phyloP scores from a whole-genome alignment of 1,284 basidiomycete genomes.

The Ganoderma boninense region DNA sequence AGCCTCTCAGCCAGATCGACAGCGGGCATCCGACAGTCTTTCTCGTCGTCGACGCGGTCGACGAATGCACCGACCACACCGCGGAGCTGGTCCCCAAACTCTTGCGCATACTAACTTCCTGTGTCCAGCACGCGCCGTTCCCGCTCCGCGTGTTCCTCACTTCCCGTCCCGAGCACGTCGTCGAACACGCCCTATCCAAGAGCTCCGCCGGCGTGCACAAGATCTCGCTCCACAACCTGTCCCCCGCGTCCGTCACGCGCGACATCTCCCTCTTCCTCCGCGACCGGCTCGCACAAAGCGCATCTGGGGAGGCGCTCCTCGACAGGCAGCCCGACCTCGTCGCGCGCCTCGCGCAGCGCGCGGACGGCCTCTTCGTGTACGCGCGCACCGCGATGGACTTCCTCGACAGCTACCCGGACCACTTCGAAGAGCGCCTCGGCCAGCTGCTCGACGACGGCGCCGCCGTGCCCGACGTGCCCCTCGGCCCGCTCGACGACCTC shows the following conservation, averaged over 20 bases:
- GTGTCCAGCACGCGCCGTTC: background rate
- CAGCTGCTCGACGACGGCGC: slow-evolving; percentile 10
- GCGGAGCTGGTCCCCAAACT: slow-evolving; percentile 15
- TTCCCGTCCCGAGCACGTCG: background rate
- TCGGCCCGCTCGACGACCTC: slow-evolving; percentile 14
- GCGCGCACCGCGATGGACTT: slow-evolving; percentile 18
- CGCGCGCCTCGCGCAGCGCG: slow-evolving; percentile 10
- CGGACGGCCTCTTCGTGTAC: slow-evolving; percentile 27
- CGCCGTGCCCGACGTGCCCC: background rate
- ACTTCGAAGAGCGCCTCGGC: slow-evolving; percentile 13
- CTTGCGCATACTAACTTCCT: background rate
- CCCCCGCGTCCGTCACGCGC: background rate
- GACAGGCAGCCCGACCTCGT: slow-evolving; percentile 10
- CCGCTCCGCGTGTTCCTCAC: background rate
- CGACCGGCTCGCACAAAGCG: background rate
- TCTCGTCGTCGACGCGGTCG: slow-evolving; percentile 26
- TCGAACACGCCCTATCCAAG: background rate
- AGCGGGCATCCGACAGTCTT: background rate
- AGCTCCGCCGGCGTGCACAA: background rate
- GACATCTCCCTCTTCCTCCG: background rate
- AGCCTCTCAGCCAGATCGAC: background rate
- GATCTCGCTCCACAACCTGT: background rate
- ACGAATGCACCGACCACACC: slow-evolving; percentile 18
- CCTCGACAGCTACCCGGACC: slow-evolving; percentile 8
- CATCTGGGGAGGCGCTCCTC: background rate